Conservation (phyloP, 1,284 basidiomycete genomes). For the Pisolithus thermaeus region DNA sequence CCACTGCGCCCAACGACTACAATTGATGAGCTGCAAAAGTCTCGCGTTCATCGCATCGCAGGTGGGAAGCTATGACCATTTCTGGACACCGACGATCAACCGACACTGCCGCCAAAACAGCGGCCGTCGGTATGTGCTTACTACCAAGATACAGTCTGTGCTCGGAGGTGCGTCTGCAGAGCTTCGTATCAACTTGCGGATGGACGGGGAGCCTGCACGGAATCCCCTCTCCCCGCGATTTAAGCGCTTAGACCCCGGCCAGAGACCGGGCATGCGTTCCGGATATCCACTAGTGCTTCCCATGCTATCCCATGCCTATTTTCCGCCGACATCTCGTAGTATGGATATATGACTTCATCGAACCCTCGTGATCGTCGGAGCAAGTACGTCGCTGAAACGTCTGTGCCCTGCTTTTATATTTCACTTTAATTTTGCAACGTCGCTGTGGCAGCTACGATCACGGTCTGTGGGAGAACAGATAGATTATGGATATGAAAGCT, state of each 20-base stretch:
- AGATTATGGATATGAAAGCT: neutral
- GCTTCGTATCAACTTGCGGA: too few species aligned
- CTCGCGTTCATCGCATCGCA: conserved; percentile 9
- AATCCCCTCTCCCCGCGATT: too few species aligned
- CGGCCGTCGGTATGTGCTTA: neutral
- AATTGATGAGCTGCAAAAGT: neutral
- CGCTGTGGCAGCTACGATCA: neutral
- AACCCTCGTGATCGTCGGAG: neutral
- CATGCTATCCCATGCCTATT: neutral
- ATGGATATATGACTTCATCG: neutral
- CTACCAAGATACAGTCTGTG: too few species aligned
- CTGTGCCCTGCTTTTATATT: neutral
- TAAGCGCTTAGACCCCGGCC: too few species aligned
- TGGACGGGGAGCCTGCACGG: too few species aligned
- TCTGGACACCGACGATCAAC: neutral
- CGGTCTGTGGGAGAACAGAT: neutral
- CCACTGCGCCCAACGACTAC: conserved; percentile 4
- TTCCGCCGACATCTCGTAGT: neutral
- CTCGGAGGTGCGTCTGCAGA: too few species aligned
- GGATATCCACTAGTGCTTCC: neutral
- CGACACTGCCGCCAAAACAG: neutral
- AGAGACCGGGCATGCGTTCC: neutral
- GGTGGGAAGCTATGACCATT: conserved; percentile 13
- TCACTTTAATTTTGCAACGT: neutral
- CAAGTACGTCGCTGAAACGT: neutral